Conservation (phyloP, 75 land plant species). For the Selaginella moellendorffii region DNA sequence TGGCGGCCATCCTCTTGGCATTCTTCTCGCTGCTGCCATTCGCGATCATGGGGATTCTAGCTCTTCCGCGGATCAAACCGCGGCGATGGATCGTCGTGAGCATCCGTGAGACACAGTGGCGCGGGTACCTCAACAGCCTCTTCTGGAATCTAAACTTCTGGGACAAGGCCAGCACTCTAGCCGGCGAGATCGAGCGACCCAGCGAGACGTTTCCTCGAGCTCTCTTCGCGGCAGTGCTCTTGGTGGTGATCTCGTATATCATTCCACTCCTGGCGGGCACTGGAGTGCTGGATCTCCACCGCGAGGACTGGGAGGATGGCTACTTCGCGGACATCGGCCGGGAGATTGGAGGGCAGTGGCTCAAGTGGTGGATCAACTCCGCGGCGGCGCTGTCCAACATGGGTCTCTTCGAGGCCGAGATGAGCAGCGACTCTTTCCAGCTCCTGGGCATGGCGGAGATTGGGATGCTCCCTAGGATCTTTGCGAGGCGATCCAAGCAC, state of each 20-base stretch:
- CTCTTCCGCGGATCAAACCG: conserved; percentile 46
- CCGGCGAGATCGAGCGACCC: conserved; percentile 68
- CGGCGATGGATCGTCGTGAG: conserved; percentile 38
- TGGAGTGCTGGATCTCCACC: conserved; percentile 35
- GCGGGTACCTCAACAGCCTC: conserved; percentile 44
- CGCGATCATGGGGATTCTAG: conserved; percentile 34
- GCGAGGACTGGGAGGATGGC: conserved; percentile 52
- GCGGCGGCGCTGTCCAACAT: conserved; percentile 70
- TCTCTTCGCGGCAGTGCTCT: conserved; percentile 36
- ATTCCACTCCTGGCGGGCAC: conserved; percentile 51
- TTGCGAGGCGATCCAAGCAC: conserved; percentile 18
- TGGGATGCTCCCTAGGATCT: conserved; percentile 47
- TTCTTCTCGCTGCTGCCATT: conserved; percentile 58
- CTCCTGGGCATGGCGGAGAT: conserved; percentile 64
- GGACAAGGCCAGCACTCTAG: conserved; percentile 68
- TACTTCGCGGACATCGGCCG: conserved; percentile 55
- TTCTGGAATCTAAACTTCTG: conserved; percentile 87
- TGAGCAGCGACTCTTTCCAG: conserved; percentile 76
- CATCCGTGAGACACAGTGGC: conserved; percentile 35
- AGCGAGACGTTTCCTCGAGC: conserved; percentile 58
- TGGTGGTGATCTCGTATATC: conserved; percentile 47
- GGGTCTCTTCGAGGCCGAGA: conserved; percentile 77
- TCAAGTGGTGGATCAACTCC: conserved; percentile 68
- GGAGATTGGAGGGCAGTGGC: conserved; percentile 45
- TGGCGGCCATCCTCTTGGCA: conserved; percentile 36